Evolutionary conservation across 1,284 basidiomycete species (phyloP).

Genomic region (Sporisorium scitamineum): DNA sequence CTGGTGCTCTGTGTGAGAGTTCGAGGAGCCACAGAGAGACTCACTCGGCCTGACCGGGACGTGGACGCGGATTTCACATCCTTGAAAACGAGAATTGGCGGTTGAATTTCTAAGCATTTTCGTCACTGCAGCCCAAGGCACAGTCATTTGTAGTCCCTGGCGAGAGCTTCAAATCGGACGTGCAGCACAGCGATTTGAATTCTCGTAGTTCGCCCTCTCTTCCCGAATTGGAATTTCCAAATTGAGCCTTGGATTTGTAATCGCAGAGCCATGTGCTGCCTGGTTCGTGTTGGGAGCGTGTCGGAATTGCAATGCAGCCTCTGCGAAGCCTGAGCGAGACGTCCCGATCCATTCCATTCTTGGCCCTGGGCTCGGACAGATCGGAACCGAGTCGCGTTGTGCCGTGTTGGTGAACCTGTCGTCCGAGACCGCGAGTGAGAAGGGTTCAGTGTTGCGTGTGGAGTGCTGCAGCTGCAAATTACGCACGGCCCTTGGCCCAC

Average conservation of each 20-base stretch:
- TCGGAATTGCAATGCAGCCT: slow-evolving; percentile 18
- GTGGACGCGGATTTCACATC: slow-evolving; percentile 6
- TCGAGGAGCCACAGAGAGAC: no score
- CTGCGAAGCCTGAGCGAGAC: not conserved
- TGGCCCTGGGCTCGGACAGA: not conserved
- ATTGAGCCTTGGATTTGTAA: slow-evolving; percentile 24
- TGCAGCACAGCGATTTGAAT: slow-evolving; percentile 2
- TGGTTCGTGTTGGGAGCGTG: not conserved
- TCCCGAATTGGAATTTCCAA: slow-evolving; percentile 4
- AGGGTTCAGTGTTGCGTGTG: slow-evolving; percentile 17
- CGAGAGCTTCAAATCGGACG: not conserved
- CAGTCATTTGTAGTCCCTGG: not conserved
- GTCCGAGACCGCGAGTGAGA: slow-evolving; percentile 21
- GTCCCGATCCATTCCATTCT: slow-evolving; percentile 32
- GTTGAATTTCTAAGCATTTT: slow-evolving; percentile 26
- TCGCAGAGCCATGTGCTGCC: slow-evolving; percentile 21
- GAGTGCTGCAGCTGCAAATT: not conserved
- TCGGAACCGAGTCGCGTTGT: slow-evolving; percentile 22
- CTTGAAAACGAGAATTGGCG: not conserved
- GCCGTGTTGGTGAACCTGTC: slow-evolving; percentile 1
- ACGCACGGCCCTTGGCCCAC: slow-evolving; percentile 20
- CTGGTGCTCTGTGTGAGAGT: not conserved
- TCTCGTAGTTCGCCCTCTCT: not conserved
- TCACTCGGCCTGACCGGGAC: slow-evolving; percentile 4
- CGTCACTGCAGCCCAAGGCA: not conserved